Conservation (phyloP, 108 stramenopile genomes). For the Aurantiochytrium sp. region DNA sequence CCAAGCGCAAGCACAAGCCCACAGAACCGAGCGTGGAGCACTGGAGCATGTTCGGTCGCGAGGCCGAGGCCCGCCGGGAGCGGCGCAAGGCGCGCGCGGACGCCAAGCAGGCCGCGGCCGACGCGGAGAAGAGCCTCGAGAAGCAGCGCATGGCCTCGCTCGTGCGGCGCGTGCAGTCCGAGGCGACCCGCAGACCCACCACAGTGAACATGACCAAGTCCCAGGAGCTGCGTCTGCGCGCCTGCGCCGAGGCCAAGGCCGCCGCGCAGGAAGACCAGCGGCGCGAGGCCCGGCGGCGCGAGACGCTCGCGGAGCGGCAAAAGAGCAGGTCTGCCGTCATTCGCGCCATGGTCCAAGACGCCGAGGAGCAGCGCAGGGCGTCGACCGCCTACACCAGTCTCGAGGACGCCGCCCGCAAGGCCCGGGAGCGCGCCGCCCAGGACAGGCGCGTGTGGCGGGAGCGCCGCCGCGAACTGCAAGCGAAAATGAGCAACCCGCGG, state of each 20-base stretch:
- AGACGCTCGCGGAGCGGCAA: background rate
- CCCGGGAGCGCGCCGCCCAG: background rate
- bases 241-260: background rate
- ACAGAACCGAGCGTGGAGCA: background rate
- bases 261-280: background rate
- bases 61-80: background rate
- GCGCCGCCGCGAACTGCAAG: background rate
- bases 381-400: background rate
- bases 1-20: background rate
- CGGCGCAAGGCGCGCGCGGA: background rate
- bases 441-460: background rate
- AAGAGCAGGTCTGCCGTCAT: background rate
- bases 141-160: background rate
- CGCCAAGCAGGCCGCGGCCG: background rate
- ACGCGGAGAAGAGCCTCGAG: background rate
- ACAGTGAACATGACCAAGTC: slow-evolving; percentile 8
- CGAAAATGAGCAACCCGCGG: background rate
- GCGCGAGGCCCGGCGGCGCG: background rate
- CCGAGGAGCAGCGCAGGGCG: background rate
- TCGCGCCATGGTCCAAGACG: background rate
- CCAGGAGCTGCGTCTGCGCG: slow-evolving; percentile 4
- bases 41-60: background rate
- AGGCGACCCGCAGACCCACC: background rate
- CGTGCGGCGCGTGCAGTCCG: background rate
- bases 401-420: background rate